Conservation (phyloP, 2,329 filamentous ascomycete genomes). For the Xylariales sp. region DNA sequence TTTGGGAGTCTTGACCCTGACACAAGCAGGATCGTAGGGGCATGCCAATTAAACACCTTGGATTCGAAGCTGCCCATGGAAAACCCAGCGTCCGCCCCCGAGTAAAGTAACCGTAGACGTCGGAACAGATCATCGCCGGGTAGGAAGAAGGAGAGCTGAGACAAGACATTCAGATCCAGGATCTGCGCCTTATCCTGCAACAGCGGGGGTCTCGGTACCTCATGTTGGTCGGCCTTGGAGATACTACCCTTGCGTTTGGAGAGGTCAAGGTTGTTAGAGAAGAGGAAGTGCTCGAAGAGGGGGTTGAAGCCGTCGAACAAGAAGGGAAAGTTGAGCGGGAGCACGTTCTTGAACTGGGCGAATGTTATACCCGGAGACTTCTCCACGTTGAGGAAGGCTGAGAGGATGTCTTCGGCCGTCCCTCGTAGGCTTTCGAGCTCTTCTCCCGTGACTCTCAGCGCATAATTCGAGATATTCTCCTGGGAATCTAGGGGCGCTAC, state of each 20-base stretch:
- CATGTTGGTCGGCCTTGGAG: constrained; percentile 7
- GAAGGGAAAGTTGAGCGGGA: constrained; percentile 58
- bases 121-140: constrained; percentile 60
- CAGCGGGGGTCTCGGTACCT: constrained; percentile 33
- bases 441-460: constrained; percentile 48
- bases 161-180: constrained; percentile 58
- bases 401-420: constrained; percentile 61
- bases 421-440: constrained; percentile 55
- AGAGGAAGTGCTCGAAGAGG: constrained; percentile 71
- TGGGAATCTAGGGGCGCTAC: constrained; percentile 60
- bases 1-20: constrained; percentile 57
- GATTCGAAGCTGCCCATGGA: constrained; percentile 73
- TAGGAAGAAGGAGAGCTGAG: constrained; percentile 70
- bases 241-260: constrained; percentile 43
- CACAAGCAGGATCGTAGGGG: constrained; percentile 68
- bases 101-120: constrained; percentile 63
- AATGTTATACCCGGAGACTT: constrained; percentile 59
- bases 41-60: constrained; percentile 72
- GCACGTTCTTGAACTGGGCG: constrained; percentile 53
- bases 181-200: constrained; percentile 54
- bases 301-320: constrained; percentile 64
- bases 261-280: constrained; percentile 66
- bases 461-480: constrained; percentile 59
- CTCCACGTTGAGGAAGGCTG: constrained; percentile 62
- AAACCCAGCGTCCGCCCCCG: constrained; percentile 66